phyloP scores from a whole-genome alignment of 805 yeast species.

The Vanderwaltozyma tropicalis region DNA sequence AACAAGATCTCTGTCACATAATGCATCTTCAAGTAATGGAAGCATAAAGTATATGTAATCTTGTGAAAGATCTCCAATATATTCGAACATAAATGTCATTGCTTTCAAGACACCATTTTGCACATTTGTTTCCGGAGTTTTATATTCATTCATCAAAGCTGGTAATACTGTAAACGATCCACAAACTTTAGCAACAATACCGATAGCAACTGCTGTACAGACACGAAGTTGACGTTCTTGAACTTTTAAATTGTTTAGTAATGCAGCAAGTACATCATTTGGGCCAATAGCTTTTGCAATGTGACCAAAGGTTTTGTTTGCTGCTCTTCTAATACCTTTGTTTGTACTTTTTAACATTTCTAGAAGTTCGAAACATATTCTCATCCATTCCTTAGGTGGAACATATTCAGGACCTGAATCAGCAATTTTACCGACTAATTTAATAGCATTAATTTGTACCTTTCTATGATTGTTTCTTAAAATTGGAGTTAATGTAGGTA shows the following conservation, averaged over 20 bases:
- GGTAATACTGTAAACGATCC: slow-evolving; percentile 90
- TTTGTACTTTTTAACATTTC: slow-evolving; percentile 79
- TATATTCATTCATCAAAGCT: slow-evolving; percentile 88
- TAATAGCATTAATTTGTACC: slow-evolving; percentile 77
- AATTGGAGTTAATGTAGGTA: slow-evolving; percentile 87
- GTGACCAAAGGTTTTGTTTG: slow-evolving; percentile 83
- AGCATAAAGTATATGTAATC: slow-evolving; percentile 75
- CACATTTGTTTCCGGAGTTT: slow-evolving; percentile 84
- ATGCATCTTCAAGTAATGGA: slow-evolving; percentile 78
- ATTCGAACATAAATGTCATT: slow-evolving; percentile 83
- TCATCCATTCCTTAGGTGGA: slow-evolving; percentile 94
- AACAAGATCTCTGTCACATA: slow-evolving; percentile 81
- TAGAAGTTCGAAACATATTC: slow-evolving; percentile 81
- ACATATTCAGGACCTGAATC: slow-evolving; percentile 68
- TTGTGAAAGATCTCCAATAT: slow-evolving; percentile 66
- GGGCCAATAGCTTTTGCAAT: slow-evolving; percentile 94
- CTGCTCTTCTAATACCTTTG: slow-evolving; percentile 68
- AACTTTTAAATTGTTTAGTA: slow-evolving; percentile 73
- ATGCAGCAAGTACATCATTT: slow-evolving; percentile 77
- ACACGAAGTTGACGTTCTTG: slow-evolving; percentile 95
- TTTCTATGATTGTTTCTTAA: slow-evolving; percentile 80
- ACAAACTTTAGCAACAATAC: slow-evolving; percentile 89
- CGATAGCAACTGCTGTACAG: slow-evolving; percentile 96
- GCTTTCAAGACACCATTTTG: slow-evolving; percentile 94
- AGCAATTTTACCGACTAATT: slow-evolving; percentile 74